Base-by-base conservation (phyloP, 139 green algal genomes). In the Picochlorum sp. region DNA sequence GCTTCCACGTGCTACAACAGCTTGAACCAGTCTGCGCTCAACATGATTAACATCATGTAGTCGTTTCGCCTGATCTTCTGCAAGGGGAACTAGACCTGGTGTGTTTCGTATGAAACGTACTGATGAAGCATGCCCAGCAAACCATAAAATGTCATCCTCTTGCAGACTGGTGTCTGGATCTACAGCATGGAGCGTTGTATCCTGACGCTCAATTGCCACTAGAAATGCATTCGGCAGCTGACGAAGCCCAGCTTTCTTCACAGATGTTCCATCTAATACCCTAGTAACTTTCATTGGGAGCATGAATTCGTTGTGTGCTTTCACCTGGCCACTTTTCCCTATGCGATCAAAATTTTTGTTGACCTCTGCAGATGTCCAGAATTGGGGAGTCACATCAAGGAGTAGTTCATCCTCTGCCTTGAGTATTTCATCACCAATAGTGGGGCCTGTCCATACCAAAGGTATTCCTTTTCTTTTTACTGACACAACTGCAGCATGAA, bases 71-170 rank as follows among this genome's bases (percentile, higher is more conserved):
- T 81, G 74, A 39, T 58, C 14, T 29, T 70, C 57, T 31, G 76
- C 67, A 32, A 74, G 55, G 5, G 74, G 73, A 6, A 57, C 44
- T 24, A 88, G 55, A 14, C 76, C 78, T 4, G 74, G 68, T 28
- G 81, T 76, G 50, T 83, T 82, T 30, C 67, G 62, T 51, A 88
- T 76, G 28, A 68, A 76, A 20, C 66, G 49, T 25, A 88, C 72
- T 32, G 52, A 54, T 1, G 40, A 49, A 33, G 67, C 63, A n/a
- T 78, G 40, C 26, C 33, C 84, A 16, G 78, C 69, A 55, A 94
- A 89, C 74, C 82, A 89, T n/a, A 93, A 75, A 0, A 81, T 49
- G 60, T 94, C 85, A 5, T 69, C 87, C 2, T 41, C 55, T 40
- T 80, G 36, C 22, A 85, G 57, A 16, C 78, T 40, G 13, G 74